These are phyloP conservation scores for Lolium multiflorum DNA, from an alignment of 176 grass and related monocot species.

Conservation along the genomic window DNA sequence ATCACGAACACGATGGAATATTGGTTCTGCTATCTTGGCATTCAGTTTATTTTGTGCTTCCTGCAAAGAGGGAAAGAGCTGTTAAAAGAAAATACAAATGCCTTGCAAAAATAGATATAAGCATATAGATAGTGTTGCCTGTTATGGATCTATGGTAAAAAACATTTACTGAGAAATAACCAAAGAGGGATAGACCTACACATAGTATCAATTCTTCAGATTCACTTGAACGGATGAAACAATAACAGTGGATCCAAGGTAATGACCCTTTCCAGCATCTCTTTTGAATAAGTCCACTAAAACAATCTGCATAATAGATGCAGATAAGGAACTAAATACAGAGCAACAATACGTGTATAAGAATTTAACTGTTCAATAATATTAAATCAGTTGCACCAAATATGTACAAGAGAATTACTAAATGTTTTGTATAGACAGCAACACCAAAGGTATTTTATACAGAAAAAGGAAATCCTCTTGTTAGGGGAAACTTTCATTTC, in stretches of 20 bases:
- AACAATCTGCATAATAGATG: constrained; percentile 56
- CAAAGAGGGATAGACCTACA: constrained; percentile 46
- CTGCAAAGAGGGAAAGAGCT: constrained; percentile 47
- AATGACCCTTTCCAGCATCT: constrained; percentile 77
- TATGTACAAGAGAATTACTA: not conserved
- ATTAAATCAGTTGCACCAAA: not conserved
- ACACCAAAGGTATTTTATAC: constrained; percentile 12
- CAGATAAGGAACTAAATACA: constrained; percentile 24
- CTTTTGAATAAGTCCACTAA: constrained; percentile 71
- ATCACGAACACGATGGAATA: constrained; percentile 88
- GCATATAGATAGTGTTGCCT: constrained; percentile 17
- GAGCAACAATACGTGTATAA: not conserved
- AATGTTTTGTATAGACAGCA: constrained; percentile 18
- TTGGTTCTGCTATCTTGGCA: constrained; percentile 68
- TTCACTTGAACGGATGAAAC: constrained; percentile 89
- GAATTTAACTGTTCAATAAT: not conserved
- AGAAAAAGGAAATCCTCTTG: constrained; percentile 9
- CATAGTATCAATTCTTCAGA: constrained; percentile 71
- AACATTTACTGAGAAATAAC: constrained; percentile 13
- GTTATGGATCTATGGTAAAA: constrained; percentile 25
- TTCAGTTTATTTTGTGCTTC: constrained; percentile 76
- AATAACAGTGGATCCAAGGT: constrained; percentile 94
- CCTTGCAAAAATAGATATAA: constrained; percentile 7
- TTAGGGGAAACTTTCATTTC: not conserved
- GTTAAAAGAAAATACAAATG: constrained; percentile 21